Evolutionary conservation across 1,284 basidiomycete species (phyloP), one percentile per base, ranked within the genome.

Genomic region (Malassezia nana): DNA sequence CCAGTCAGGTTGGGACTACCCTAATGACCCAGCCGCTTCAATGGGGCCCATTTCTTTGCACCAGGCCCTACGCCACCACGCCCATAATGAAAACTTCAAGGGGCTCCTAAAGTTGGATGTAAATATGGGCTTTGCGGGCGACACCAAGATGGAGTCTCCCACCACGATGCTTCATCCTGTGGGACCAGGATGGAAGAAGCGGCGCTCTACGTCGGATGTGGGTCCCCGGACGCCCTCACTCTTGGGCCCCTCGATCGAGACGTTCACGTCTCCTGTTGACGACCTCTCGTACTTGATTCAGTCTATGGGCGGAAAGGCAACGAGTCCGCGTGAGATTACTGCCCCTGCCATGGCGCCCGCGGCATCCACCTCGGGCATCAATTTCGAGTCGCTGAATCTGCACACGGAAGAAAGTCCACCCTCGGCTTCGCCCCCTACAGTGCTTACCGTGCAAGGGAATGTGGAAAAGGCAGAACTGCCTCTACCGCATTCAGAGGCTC

Each of bases 81-180:
- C 35, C 35, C 35, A 38, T 1, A 38, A 38, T 38, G 35, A 38
- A 20, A n/a, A 47, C 25, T 29, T 47, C 12, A 47, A 47, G 9
- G 45, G 45, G 8, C 45, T 55, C 29, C 31, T 55, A 7, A 55
- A 55, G 38, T 20, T 55, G 42, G 53, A 55, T 41, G 53, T 55
- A 6, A 44, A 55, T 20, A 55, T 55, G 53, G 53, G 53, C 7
- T 55, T 55, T 25, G 26, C 35, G 4, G 30, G 28, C 4, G 53
- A 55, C 33, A 25, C 18, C 0, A 44, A 41, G 31, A 46, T 46
- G 20, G 53, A 50, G 32, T 55, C 53, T n/a, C 53, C 53, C 0
- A 50, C 47, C 6, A 25, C 45, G 32, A 30, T 45, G 32, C 53
- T 55, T 6, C 47, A 55, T n/a, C 53, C 53, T 6, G 45, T 46